Conservation (phyloP, 2,329 filamentous ascomycete genomes). For the Ceratocystis colombiana region DNA sequence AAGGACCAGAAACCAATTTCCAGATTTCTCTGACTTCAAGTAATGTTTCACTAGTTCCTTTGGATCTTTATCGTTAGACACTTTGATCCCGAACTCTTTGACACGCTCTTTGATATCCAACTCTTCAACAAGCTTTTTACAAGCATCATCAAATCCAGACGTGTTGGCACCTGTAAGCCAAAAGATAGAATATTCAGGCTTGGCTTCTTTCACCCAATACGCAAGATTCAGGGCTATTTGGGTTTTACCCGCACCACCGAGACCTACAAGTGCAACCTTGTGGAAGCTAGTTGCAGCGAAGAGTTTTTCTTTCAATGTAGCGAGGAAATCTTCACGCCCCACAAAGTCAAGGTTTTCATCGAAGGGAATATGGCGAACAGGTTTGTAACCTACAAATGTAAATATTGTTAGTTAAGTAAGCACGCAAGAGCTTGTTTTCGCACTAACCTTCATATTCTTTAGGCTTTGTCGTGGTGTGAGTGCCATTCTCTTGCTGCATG, state of each 20-base stretch:
- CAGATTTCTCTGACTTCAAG: conserved; percentile 26
- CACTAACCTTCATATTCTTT: background rate
- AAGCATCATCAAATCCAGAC: background rate
- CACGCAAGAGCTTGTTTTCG: background rate
- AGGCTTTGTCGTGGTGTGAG: background rate
- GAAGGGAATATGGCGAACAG: background rate
- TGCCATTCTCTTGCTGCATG: no score
- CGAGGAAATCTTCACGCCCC: background rate
- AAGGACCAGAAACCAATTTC: conserved; percentile 29
- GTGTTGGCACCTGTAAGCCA: conserved; percentile 2
- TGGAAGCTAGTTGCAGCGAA: background rate
- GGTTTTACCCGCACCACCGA: background rate
- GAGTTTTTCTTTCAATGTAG: background rate
- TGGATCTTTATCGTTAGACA: background rate
- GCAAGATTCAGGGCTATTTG: background rate
- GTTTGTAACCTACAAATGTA: background rate
- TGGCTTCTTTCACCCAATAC: background rate
- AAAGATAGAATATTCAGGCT: background rate
- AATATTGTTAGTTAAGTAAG: background rate
- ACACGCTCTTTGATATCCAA: background rate
- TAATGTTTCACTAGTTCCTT: conserved; percentile 24
- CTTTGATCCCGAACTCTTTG: background rate
- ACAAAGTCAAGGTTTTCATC: background rate
- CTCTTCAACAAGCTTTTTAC: background rate
- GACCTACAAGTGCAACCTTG: background rate